A percentile compares a stretch with the other conserved stretches of the same genome.
Conservation (phyloP, 2,329 filamentous ascomycete genomes). For the Mycogone perniciosa region DNA sequence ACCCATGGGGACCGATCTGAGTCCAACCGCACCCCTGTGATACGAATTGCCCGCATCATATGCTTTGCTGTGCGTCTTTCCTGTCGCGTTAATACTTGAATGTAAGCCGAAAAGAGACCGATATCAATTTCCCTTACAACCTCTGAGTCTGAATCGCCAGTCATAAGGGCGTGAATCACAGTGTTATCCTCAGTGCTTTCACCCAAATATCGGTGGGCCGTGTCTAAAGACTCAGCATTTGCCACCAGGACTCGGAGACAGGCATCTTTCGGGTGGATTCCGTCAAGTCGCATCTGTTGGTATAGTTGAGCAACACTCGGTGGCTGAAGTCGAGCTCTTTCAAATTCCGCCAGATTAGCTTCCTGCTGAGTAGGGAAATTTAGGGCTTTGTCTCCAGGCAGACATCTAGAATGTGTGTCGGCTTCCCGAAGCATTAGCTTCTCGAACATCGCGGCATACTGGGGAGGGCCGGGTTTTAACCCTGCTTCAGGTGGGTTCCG, state of each 20-base stretch:
- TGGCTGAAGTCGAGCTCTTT: slow-evolving; percentile 54
- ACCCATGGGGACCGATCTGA: slow-evolving; percentile 22
- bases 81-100: slow-evolving; percentile 28
- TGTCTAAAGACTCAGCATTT: slow-evolving; percentile 41
- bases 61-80: slow-evolving; percentile 19
- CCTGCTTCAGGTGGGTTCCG: slow-evolving; percentile 30
- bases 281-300: slow-evolving; percentile 45
- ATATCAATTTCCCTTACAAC: slow-evolving; percentile 21
- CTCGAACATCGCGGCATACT: slow-evolving; percentile 56
- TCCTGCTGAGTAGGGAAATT: slow-evolving; percentile 32
- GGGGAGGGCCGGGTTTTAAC: slow-evolving; percentile 31
- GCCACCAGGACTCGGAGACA: slow-evolving; percentile 52
- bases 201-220: slow-evolving; percentile 44
- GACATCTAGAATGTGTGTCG: slow-evolving; percentile 21
- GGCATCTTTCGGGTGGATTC: slow-evolving; percentile 41
- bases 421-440: slow-evolving; percentile 41
- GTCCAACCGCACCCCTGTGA: slow-evolving; percentile 23
- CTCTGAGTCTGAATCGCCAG: slow-evolving; percentile 19
- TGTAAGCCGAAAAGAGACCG: slow-evolving; percentile 44
- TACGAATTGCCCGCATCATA: slow-evolving; percentile 26
- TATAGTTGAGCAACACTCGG: slow-evolving; percentile 56
- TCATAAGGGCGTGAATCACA: slow-evolving; percentile 16
- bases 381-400: slow-evolving; percentile 56
- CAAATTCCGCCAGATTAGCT: slow-evolving; percentile 56
- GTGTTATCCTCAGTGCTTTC: slow-evolving; percentile 30